Percentiles rank a stretch among this genome's conserved stretches.
Conservation (phyloP, 805 yeast genomes). For the Saccharomycopsis fibuligera region DNA sequence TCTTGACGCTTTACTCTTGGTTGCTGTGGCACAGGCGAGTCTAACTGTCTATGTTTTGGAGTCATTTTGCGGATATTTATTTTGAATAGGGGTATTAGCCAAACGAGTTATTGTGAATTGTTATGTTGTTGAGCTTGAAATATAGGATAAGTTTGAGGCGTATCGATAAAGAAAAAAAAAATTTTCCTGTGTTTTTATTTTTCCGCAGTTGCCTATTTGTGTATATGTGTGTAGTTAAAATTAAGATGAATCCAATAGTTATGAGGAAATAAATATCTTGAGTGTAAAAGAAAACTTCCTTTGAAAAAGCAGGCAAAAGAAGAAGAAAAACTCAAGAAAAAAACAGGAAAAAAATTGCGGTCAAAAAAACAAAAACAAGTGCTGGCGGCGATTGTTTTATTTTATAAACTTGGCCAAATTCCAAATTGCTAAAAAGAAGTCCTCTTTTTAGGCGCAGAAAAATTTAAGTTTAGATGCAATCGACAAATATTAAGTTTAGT, state of each 20-base stretch:
- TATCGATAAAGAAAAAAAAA: background rate
- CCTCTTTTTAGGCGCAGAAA: background rate
- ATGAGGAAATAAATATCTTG: background rate
- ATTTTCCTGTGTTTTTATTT: background rate
- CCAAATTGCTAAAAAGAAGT: background rate
- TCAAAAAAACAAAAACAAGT: background rate
- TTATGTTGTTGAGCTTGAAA: background rate
- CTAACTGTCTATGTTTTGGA: slow-evolving; percentile 15
- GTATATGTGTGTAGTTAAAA: background rate
- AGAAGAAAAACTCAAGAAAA: background rate
- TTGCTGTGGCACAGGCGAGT: slow-evolving; percentile 14
- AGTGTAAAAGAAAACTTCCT: background rate
- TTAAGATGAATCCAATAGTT: background rate
- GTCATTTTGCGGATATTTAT: background rate
- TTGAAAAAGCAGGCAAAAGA: too few relatives aligned
- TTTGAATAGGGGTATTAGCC: background rate
- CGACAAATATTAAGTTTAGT: background rate
- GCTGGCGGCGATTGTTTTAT: background rate
- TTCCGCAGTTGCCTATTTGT: background rate
- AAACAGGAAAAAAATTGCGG: background rate
- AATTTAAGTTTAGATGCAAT: background rate
- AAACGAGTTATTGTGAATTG: too few relatives aligned
- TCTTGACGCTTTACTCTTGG: slow-evolving; percentile 18
- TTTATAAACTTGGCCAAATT: background rate
- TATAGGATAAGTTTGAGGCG: background rate